Conservation (phyloP, 257 asterid species). For the Anisodus acutangulus region DNA sequence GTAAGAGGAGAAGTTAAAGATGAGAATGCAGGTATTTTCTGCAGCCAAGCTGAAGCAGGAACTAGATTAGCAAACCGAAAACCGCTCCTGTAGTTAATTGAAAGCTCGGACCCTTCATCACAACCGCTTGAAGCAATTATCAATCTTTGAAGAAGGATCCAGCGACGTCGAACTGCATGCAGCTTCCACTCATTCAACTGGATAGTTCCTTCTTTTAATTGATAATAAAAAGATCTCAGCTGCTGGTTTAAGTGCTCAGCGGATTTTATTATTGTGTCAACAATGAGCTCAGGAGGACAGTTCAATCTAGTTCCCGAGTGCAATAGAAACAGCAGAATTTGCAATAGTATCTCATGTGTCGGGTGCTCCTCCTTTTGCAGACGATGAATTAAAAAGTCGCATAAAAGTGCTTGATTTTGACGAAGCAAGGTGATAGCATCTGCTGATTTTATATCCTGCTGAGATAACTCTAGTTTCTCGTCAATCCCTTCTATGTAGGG, state of each 20-base stretch:
- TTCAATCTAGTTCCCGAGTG: conserved; percentile 81
- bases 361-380: conserved; percentile 70
- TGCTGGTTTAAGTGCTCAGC: conserved; percentile 67
- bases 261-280: conserved; percentile 75
- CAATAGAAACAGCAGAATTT: conserved; percentile 84
- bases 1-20: conserved; percentile 79
- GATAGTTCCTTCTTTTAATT: conserved; percentile 61
- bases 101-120: conserved; percentile 62
- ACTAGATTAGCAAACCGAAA: conserved; percentile 82
- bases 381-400: conserved; percentile 66
- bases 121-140: conserved; percentile 89
- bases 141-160: conserved; percentile 81
- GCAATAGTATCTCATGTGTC: conserved; percentile 84
- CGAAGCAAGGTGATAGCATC: conserved; percentile 94
- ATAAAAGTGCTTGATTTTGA: conserved; percentile 78
- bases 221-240: conserved; percentile 57
- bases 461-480: conserved; percentile 51
- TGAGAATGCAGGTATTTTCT: conserved; percentile 70
- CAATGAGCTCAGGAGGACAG: conserved; percentile 74
- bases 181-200: conserved; percentile 56
- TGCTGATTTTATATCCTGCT: conserved; percentile 64
- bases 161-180: conserved; percentile 69
- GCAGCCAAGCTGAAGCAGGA: conserved; percentile 83
- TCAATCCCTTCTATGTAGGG: conserved; percentile 60
- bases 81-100: conserved; percentile 57